Percentiles rank a stretch among this genome's conserved stretches.
Conservation (phyloP, 1,139 yeast species). For the Kluyveromyces marxianus region DNA sequence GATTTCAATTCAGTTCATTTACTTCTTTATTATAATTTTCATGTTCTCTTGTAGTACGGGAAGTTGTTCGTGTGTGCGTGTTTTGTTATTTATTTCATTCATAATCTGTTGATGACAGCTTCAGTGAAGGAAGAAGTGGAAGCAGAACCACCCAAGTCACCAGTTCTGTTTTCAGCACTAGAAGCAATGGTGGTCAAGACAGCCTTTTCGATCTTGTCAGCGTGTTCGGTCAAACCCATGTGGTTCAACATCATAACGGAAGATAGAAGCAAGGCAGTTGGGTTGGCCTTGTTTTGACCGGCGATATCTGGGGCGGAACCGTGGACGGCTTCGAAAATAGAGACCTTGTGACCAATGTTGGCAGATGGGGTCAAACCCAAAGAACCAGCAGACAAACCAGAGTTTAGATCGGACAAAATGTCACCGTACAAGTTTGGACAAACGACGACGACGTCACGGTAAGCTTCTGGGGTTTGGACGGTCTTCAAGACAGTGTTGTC, state of each 20-base stretch:
- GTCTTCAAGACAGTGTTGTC: constrained; percentile 92
- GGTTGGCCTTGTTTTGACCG: constrained; percentile 97
- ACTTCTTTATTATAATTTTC: background rate
- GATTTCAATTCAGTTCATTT: too few relatives aligned
- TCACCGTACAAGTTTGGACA: constrained; percentile 99
- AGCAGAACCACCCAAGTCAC: constrained; percentile 92
- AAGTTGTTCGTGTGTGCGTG: background rate
- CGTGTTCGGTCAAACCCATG: constrained; percentile 79
- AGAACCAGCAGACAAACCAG: constrained; percentile 92
- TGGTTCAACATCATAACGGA: constrained; percentile 99
- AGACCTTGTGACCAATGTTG: constrained; percentile 96
- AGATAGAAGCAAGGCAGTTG: constrained; percentile 91
- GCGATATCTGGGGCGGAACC: constrained; percentile 99
- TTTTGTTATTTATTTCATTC: constrained; percentile 12
- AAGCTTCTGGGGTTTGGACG: constrained; percentile 82
- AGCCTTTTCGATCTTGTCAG: constrained; percentile 79
- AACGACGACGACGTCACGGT: constrained; percentile 84
- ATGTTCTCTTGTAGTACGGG: background rate
- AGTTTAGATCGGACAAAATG: constrained; percentile 93
- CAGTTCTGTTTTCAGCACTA: constrained; percentile 89
- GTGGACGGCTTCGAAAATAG: constrained; percentile 98
- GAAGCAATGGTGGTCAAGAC: constrained; percentile 90
- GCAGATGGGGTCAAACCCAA: constrained; percentile 98
- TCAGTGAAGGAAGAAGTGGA: constrained; percentile 83
- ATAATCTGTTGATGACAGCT: constrained; percentile 58